Evolutionary conservation across 495 filamentous ascomycete genomes (phyloP), one percentile per base, ranked within the genome.

Genomic region (Lasiosphaeria ovina): DNA sequence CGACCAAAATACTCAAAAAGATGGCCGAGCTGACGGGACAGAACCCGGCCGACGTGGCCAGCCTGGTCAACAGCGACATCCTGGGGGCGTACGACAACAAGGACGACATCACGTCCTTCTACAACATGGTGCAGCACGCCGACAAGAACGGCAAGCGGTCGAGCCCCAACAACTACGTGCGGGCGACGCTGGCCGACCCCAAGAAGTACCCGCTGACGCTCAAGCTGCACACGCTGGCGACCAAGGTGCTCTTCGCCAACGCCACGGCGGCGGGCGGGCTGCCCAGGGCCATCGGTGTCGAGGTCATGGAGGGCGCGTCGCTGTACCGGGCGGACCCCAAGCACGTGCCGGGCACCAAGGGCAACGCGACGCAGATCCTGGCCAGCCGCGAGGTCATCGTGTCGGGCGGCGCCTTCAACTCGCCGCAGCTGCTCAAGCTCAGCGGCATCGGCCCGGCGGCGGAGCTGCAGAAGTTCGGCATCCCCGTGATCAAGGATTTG

Each of bases 401-500:
- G 5, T 69, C 83, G 0, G 79, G 80, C 54, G 84, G 84, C 10
- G 66, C 79, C 31, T 74, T 85, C 60, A 82, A 82, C 62, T 79
- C 81, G 31, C 84, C 84, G 0, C 80, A 85, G 59, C 73, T 87
- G n/a, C 74, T 87, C n/a, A 83, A 78, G 64, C 74, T 80, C 17
- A 74, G 69, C 68, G 78, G 78, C 35, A 70, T 80, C 47, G 77
- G 77, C 1, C 75, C 76, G 4, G 68, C 66, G 3, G 62, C 63
- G 16, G 76, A 80, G 59, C 71, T 80, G 0, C 38, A 66, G 35
- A 70, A 74, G 58, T 76, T 78, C 59, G 49, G 65, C 54, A 85
- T 87, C 51, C 61, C 73, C 17, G 71, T 81, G 32, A 63, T 77
- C 34, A 75, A 81, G 33, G 71, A 85, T 52, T 70, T 79, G 0